Evolutionary conservation across 176 grass and related monocot genomes (phyloP).

Genomic region (Eragrostis nindensis): DNA sequence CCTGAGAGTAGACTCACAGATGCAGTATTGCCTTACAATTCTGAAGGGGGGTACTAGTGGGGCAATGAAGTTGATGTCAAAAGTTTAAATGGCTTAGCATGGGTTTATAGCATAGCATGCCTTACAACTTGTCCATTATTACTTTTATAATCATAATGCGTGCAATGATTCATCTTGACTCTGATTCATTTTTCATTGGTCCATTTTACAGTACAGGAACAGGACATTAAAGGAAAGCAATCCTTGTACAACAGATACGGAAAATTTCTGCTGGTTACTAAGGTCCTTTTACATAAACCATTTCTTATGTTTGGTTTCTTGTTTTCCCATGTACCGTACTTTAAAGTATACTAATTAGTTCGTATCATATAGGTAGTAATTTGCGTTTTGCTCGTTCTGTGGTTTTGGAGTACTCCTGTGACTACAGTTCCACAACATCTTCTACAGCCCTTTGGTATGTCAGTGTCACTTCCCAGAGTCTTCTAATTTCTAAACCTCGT

Average conservation of each 20-base stretch:
- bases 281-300: slow-evolving; percentile 52
- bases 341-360: neutral
- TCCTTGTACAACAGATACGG: slow-evolving; percentile 56
- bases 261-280: slow-evolving; percentile 53
- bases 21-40: too few relatives aligned
- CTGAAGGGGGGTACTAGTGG: too few relatives aligned
- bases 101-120: neutral
- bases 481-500: slow-evolving; percentile 12
- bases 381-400: slow-evolving; percentile 53
- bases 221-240: slow-evolving; percentile 62
- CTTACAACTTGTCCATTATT: neutral
- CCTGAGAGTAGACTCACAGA: too few relatives aligned
- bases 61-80: too few relatives aligned
- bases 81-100: neutral
- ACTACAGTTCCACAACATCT: slow-evolving; percentile 77
- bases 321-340: neutral
- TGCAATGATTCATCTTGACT: neutral
- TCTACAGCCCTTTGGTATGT: slow-evolving; percentile 87
- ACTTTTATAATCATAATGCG: neutral
- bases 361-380: slow-evolving; percentile 65
- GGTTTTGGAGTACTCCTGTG: slow-evolving; percentile 74
- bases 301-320: slow-evolving; percentile 1
- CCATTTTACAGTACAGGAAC: slow-evolving; percentile 69
- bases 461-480: slow-evolving; percentile 9
- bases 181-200: neutral